Evolutionary conservation across 1,284 basidiomycete genomes (phyloP).

Genomic region (Microbotryomycetes sp.): DNA sequence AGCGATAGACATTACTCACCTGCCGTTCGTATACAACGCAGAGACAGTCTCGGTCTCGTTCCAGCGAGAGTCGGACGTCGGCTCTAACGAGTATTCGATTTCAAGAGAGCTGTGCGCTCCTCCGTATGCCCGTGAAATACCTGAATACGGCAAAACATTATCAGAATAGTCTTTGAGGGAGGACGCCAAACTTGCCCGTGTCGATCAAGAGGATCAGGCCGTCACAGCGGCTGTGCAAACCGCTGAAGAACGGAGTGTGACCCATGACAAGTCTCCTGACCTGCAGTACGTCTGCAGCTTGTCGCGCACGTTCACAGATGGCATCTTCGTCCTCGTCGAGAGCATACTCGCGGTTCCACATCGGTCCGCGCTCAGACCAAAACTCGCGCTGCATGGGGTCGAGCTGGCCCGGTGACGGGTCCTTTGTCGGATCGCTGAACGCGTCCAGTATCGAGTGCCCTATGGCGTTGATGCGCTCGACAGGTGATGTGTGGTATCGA

Average conservation of each 20-base stretch:
- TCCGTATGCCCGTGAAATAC: constrained; percentile 90
- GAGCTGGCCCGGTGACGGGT: constrained; percentile 53
- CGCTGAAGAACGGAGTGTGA: constrained; percentile 81
- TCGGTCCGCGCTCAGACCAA: constrained; percentile 66
- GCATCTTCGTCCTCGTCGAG: constrained; percentile 55
- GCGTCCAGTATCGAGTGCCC: constrained; percentile 15
- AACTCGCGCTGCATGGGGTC: constrained; percentile 63
- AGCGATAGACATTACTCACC: no score
- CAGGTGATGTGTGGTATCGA: neutral
- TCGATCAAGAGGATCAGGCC: constrained; percentile 89
- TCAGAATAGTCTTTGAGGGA: neutral
- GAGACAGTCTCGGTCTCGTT: constrained; percentile 67
- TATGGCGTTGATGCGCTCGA: constrained; percentile 25
- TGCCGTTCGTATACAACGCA: constrained; percentile 55
- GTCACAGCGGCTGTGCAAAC: constrained; percentile 64
- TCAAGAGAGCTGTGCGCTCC: constrained; percentile 78
- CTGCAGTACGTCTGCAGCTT: constrained; percentile 61
- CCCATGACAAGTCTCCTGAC: constrained; percentile 85
- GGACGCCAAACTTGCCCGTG: constrained; percentile 37
- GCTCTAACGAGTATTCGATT: constrained; percentile 54
- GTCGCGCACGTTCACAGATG: constrained; percentile 63
- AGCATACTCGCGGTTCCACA: constrained; percentile 85
- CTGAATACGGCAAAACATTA: constrained; percentile 40
- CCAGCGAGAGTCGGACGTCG: constrained; percentile 54
- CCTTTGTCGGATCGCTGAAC: constrained; percentile 49